A percentile compares a stretch with the other conserved stretches of the same genome.
These are phyloP conservation scores for Knoxdaviesia capensis DNA, from an alignment of 2,329 filamentous ascomycete genomes.

Conservation along the genomic window DNA sequence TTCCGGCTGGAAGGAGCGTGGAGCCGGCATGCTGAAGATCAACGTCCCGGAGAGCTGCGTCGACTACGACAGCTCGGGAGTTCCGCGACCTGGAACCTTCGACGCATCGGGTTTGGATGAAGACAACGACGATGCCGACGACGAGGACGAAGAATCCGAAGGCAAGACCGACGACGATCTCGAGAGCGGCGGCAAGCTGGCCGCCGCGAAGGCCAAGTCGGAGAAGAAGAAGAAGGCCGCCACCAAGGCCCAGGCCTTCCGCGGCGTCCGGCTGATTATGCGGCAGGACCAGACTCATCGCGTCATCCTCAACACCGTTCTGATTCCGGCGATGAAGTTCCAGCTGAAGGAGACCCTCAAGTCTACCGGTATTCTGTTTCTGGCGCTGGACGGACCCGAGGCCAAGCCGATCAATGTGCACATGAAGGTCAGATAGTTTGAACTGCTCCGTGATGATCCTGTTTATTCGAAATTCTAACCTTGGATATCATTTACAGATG, in stretches of 20 bases:
- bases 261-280: slow-evolving; percentile 61
- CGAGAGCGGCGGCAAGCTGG: slow-evolving; percentile 1
- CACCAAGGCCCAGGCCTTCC: slow-evolving; percentile 10
- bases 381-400: slow-evolving; percentile 36
- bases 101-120: slow-evolving; percentile 31
- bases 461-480: neutral
- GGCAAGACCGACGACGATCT: neutral
- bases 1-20: slow-evolving; percentile 75
- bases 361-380: slow-evolving; percentile 46
- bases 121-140: slow-evolving; percentile 14
- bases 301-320: slow-evolving; percentile 67
- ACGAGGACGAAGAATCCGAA: slow-evolving; percentile 8
- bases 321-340: slow-evolving; percentile 63
- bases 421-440: slow-evolving; percentile 28
- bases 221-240: neutral
- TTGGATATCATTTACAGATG: slow-evolving; percentile 20
- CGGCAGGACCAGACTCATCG: slow-evolving; percentile 77
- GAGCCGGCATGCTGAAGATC: slow-evolving; percentile 65
- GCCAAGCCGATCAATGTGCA: slow-evolving; percentile 36
- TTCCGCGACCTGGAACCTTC: slow-evolving; percentile 30
- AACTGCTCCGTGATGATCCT: neutral
- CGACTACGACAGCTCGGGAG: slow-evolving; percentile 30
- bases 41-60: slow-evolving; percentile 46
- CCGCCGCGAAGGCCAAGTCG: slow-evolving; percentile 7
- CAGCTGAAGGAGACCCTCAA: slow-evolving; percentile 58